Conservation (phyloP, 2,329 filamentous ascomycete genomes). For the Aspergillus sp. region DNA sequence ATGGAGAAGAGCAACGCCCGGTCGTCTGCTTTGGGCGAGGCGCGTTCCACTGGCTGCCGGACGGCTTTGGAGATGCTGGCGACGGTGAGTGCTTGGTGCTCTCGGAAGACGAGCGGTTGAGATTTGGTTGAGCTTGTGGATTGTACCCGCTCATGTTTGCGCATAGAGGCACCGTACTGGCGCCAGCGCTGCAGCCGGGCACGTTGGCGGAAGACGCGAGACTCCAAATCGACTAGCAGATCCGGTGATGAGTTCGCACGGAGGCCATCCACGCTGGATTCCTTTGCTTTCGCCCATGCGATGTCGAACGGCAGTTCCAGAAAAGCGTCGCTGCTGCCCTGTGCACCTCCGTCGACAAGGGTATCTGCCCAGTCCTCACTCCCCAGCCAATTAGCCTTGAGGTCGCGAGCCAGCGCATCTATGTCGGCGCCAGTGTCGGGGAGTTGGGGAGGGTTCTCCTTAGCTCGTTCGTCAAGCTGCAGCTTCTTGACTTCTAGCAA, state of each 20-base stretch:
- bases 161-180: conserved; percentile 56
- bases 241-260: conserved; percentile 28
- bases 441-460: conserved; percentile 25
- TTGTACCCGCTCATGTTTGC: conserved; percentile 19
- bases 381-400: conserved; percentile 75
- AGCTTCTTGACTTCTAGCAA: conserved; percentile 65
- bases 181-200: conserved; percentile 73
- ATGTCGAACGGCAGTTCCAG: conserved; percentile 67
- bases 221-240: conserved; percentile 68
- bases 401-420: conserved; percentile 46
- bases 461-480: conserved; percentile 48
- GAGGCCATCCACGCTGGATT: conserved; percentile 54
- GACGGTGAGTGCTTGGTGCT: conserved; percentile 43
- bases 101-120: conserved; percentile 32
- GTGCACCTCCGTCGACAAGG: conserved; percentile 67
- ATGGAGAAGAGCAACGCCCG: conserved; percentile 37
- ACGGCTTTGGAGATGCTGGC: conserved; percentile 40
- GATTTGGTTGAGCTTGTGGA: conserved; percentile 15
- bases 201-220: conserved; percentile 66
- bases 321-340: conserved; percentile 61
- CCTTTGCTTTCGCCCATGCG: conserved; percentile 69
- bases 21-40: conserved; percentile 30
- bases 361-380: conserved; percentile 72
- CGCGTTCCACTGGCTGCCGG: conserved; percentile 30
- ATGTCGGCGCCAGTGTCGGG: conserved; percentile 45